These are phyloP conservation scores for Sugiyamaella sp. DNA, from an alignment of 1,139 yeast species.

Conservation along the genomic window DNA sequence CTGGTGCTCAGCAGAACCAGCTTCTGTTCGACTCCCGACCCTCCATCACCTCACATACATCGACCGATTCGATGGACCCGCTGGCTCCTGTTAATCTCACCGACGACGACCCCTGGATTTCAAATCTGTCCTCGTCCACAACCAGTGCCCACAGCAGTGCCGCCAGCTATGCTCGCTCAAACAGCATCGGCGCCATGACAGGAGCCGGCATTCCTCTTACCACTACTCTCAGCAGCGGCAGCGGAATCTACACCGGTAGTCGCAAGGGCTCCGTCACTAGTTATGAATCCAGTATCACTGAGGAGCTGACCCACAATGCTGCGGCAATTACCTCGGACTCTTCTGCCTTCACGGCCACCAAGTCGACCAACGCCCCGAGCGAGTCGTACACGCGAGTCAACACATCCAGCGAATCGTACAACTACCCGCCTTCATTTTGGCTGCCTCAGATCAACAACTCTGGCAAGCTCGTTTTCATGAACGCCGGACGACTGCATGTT, in stretches of 20 bases:
- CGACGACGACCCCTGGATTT: slow-evolving; percentile 19
- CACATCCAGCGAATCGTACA: slow-evolving; percentile 24
- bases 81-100: slow-evolving; percentile 10
- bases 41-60: slow-evolving; percentile 11
- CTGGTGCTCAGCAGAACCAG: slow-evolving; percentile 16
- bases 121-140: slow-evolving; percentile 18
- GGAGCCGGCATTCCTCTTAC: slow-evolving; percentile 7
- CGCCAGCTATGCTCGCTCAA: slow-evolving; percentile 1
- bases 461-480: slow-evolving; percentile 37
- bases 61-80: slow-evolving; percentile 16
- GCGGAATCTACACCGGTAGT: slow-evolving; percentile 41
- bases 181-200: slow-evolving; percentile 2
- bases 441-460: slow-evolving; percentile 37
- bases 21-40: slow-evolving; percentile 13
- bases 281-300: slow-evolving; percentile 19
- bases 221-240: slow-evolving; percentile 3
- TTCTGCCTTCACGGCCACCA: slow-evolving; percentile 13
- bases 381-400: slow-evolving; percentile 30
- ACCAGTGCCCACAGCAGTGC: slow-evolving; percentile 6
- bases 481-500: slow-evolving; percentile 32
- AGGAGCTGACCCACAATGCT: slow-evolving; percentile 14
- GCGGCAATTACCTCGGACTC: slow-evolving; percentile 14
- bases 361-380: slow-evolving; percentile 19
- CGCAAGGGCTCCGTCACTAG: slow-evolving; percentile 33
- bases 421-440: slow-evolving; percentile 34